Evolutionary conservation across 2,329 filamentous ascomycete genomes (phyloP).

Genomic region (Trichoderma sp.): DNA sequence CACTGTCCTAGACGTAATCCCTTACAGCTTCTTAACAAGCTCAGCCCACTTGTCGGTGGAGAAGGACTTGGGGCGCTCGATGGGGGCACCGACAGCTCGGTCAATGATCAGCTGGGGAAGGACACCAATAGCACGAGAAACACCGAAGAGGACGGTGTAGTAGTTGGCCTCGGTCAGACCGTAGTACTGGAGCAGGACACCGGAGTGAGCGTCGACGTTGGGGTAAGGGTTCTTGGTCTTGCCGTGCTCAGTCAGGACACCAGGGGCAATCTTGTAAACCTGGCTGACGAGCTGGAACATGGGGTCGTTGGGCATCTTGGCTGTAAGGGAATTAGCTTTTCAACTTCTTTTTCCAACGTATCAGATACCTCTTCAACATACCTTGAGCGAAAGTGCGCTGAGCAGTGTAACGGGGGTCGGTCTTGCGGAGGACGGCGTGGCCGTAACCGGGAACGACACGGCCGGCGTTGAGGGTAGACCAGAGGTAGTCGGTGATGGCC

Average conservation of each 20-base stretch:
- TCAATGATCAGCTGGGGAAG: slow-evolving; percentile 99
- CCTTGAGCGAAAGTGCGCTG: slow-evolving; percentile 92
- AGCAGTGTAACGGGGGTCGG: slow-evolving; percentile 96
- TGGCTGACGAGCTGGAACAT: slow-evolving; percentile 99
- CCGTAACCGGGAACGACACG: slow-evolving; percentile 98
- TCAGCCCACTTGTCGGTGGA: slow-evolving; percentile 95
- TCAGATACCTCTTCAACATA: slow-evolving; percentile 28
- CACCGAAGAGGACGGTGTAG: slow-evolving; percentile 99
- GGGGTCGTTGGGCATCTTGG: slow-evolving; percentile 92
- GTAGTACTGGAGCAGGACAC: slow-evolving; percentile 99
- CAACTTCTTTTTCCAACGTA: background rate
- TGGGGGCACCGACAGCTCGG: slow-evolving; percentile 92
- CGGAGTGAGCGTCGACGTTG: slow-evolving; percentile 98
- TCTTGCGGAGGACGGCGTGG: slow-evolving; percentile 99
- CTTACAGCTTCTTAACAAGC: slow-evolving; percentile 88
- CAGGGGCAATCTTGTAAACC: slow-evolving; percentile 99
- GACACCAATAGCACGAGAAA: slow-evolving; percentile 95
- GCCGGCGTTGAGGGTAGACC: slow-evolving; percentile 92
- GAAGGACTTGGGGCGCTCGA: slow-evolving; percentile 99
- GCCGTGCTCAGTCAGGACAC: slow-evolving; percentile 97
- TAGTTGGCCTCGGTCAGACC: slow-evolving; percentile 98
- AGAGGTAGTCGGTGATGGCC: slow-evolving; percentile 97
- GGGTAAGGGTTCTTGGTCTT: slow-evolving; percentile 99
- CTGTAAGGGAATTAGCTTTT: slow-evolving; percentile 35
- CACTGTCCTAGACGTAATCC: background rate